Conservation (phyloP, 2,329 filamentous ascomycete genomes). For the Colletotrichum endophyticum region DNA sequence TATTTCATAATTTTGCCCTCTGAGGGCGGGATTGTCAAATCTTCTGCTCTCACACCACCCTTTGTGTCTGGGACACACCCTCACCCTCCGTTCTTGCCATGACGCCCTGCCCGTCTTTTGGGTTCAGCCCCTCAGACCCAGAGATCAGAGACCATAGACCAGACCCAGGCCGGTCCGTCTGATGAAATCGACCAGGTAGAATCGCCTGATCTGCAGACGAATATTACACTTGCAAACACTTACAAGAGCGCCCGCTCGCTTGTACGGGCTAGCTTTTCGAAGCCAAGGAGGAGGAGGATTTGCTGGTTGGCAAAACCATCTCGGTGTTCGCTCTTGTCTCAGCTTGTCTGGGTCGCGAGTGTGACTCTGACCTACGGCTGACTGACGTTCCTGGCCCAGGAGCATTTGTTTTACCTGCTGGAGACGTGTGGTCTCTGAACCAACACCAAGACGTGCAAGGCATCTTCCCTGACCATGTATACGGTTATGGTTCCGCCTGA, state of each 20-base stretch:
- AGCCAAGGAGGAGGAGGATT: too few species aligned
- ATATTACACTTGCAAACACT: neutral
- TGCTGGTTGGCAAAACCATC: neutral
- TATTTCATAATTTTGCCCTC: neutral
- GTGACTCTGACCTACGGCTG: neutral
- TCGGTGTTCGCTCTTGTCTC: neutral
- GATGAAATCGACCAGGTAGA: neutral
- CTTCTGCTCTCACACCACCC: neutral
- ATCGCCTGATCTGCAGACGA: neutral
- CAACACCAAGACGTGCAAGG: neutral
- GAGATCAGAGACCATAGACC: neutral
- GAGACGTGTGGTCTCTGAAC: neutral
- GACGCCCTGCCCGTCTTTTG: neutral
- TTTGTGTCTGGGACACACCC: neutral
- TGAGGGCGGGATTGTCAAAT: neutral
- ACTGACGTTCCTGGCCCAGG: conserved; percentile 1
- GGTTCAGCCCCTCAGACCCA: neutral
- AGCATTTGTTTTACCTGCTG: neutral
- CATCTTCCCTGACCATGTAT: neutral
- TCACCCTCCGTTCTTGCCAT: neutral
- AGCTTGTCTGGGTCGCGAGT: conserved; percentile 1
- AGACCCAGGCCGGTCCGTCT: conserved; percentile 2
- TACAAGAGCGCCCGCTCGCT: neutral
- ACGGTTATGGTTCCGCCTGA: neutral
- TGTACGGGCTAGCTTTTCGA: neutral